Evolutionary conservation across 176 grass and related monocot genomes (phyloP), one percentile per base, ranked within the genome.

Genomic region (Alopecurus myosuroides): DNA sequence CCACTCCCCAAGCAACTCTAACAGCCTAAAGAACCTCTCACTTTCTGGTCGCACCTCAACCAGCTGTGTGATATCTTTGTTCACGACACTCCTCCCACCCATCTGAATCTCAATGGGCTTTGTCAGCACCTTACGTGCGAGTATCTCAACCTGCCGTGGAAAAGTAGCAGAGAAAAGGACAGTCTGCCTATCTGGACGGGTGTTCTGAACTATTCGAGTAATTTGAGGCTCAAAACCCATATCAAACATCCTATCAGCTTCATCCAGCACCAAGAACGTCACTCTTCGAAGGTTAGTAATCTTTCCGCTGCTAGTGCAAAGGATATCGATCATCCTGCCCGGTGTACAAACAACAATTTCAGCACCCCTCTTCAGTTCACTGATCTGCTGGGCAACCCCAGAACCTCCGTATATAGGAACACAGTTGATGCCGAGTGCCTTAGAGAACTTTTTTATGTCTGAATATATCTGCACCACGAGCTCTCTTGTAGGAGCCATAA

Each of bases 201-300:
- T 94, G 76, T 98, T 98, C 78, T 95, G 92, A 72, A 98, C 91
- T 60, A 98, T 90, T 28, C 92, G 81, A 64, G 90, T 89, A 77
- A 98, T 98, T 81, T 95, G 92, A 70, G 95, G 95, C 63, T 98
- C 95, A 79, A 98, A 98, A 76, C 95, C 95, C 92, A 95, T 98
- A 77, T 95, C 95, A 82, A 95, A 98, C 95, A 98, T 98, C 77
- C 95, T 88, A 90, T 98, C 95, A 41, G 95, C 95, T 82, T 98
- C 95, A 60, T 98, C 95, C 92, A 98, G 94, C 9, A 98, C 95
- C 56, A 98, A 92, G 53, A 93, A 98, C 8, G 95, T 95, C 10
- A 98, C 91, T 73, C 92, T 93, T 7, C 95, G 83, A 74, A 98
- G 89, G 78, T 98, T 95, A 76, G 90, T 98, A n/a, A 98, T 98